Conservation (phyloP, 2,329 filamentous ascomycete species). For the Corinectria fuckeliana region DNA sequence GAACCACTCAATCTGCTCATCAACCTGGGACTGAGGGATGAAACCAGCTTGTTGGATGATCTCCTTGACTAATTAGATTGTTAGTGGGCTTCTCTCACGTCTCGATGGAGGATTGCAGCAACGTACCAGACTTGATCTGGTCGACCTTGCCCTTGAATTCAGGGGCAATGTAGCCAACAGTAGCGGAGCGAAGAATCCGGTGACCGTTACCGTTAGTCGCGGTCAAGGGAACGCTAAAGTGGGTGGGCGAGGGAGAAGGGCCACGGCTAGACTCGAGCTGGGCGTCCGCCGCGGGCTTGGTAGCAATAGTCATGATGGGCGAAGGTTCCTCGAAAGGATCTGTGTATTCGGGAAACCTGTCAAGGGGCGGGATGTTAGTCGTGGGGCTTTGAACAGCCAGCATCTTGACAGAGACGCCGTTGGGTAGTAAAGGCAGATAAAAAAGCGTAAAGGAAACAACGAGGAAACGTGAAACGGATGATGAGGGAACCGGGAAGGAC, state of each 20-base stretch:
- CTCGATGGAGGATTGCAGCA: neutral
- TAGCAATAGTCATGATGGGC: conserved; percentile 44
- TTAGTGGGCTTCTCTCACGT: conserved; percentile 4
- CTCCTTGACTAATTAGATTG: conserved; percentile 70
- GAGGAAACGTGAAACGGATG: conserved; percentile 13
- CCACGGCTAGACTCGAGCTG: conserved; percentile 60
- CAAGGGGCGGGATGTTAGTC: conserved; percentile 48
- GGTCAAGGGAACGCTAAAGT: conserved; percentile 73
- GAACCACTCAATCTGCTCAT: conserved; percentile 92
- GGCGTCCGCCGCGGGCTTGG: conserved; percentile 51
- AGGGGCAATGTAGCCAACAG: conserved; percentile 92
- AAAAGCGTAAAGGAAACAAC: conserved; percentile 22
- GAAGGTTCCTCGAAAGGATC: conserved; percentile 46
- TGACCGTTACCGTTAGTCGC: conserved; percentile 65
- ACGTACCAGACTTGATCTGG: conserved; percentile 82
- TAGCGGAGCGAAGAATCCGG: conserved; percentile 82
- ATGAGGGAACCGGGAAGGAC: conserved; percentile 10
- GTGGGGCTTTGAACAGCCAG: conserved; percentile 46
- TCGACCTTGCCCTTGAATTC: conserved; percentile 91
- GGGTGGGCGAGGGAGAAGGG: conserved; percentile 87
- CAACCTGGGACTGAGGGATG: conserved; percentile 83
- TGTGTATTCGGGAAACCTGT: conserved; percentile 55
- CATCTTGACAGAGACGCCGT: conserved; percentile 40
- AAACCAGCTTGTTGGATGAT: conserved; percentile 80
- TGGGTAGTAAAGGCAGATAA: conserved; percentile 10